A percentile compares a stretch with the other conserved stretches of the same genome.
These are phyloP conservation scores for Eutrema heterophyllum DNA, from an alignment of 345 rosid genomes.

Conservation along the genomic window DNA sequence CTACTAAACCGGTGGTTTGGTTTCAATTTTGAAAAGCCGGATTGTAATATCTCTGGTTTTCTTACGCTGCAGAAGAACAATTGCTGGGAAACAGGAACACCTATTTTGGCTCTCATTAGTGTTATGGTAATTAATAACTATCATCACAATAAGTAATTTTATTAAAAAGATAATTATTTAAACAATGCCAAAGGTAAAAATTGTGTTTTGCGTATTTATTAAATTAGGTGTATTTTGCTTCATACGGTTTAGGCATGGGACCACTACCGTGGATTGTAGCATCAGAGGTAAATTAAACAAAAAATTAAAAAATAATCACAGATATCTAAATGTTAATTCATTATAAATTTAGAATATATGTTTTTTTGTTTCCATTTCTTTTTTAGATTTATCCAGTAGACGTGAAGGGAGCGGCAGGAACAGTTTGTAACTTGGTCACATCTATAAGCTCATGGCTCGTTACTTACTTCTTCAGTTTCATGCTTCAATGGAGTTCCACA, in stretches of 20 bases:
- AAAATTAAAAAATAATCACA: background rate
- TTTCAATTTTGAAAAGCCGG: background rate
- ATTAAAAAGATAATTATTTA: background rate
- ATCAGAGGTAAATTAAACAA: conserved; percentile 29
- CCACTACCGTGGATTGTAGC: conserved; percentile 37
- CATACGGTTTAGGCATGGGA: conserved; percentile 38
- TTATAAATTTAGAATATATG: background rate
- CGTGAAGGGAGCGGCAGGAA: conserved; percentile 56
- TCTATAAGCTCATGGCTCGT: conserved; percentile 51
- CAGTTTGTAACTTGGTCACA: conserved; percentile 38
- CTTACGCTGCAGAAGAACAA: conserved; percentile 41
- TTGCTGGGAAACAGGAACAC: conserved; percentile 28
- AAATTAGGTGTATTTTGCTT: conserved; percentile 28
- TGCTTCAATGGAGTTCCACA: conserved; percentile 52
- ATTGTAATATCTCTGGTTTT: background rate
- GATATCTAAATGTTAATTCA: background rate
- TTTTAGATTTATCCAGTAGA: conserved; percentile 49
- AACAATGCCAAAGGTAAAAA: background rate
- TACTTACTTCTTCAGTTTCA: conserved; percentile 38
- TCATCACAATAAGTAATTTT: background rate
- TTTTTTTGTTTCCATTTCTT: background rate
- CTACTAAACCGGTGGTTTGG: background rate
- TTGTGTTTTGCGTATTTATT: background rate
- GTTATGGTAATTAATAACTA: conserved; percentile 15
- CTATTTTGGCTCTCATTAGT: conserved; percentile 22